These are phyloP conservation scores for Anacardium occidentale DNA, from an alignment of 345 rosid species.

Conservation along the genomic window DNA sequence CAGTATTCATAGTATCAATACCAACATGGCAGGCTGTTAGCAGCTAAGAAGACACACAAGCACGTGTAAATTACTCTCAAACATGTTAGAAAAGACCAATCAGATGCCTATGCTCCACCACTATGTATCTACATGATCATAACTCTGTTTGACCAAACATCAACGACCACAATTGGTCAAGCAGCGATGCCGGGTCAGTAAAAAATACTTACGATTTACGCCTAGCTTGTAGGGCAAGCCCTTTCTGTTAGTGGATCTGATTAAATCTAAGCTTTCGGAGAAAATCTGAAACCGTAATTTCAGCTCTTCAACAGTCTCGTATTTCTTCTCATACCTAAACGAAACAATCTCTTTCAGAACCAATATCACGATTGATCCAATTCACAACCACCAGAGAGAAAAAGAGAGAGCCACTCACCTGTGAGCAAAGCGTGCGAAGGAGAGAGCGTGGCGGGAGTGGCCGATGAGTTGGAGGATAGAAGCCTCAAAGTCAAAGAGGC, in stretches of 20 bases:
- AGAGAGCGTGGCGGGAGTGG: constrained; percentile 48
- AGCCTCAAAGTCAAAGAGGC: constrained; percentile 56
- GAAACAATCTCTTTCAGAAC: not conserved
- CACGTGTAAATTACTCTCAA: not conserved
- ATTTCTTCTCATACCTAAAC: constrained; percentile 67
- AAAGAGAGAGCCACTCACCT: constrained; percentile 31
- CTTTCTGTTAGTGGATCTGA: constrained; percentile 71
- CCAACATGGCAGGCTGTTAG: not conserved
- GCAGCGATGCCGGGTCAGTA: no score
- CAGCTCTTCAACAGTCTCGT: constrained; percentile 66
- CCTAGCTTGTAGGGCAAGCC: constrained; percentile 65
- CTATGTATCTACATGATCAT: no score
- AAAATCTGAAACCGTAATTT: constrained; percentile 70
- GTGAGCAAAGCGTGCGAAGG: constrained; percentile 76
- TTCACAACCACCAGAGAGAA: not conserved
- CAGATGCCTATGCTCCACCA: not conserved
- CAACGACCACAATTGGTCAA: no score
- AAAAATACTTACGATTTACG: constrained; percentile 55
- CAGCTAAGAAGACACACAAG: not conserved
- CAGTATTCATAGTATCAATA: not conserved
- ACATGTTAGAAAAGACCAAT: no score
- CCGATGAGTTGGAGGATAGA: constrained; percentile 61
- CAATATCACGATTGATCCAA: not conserved
- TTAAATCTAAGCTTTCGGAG: constrained; percentile 66
- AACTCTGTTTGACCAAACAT: no score